Evolutionary conservation across 495 filamentous ascomycete genomes (phyloP).

Genomic region (Tuber indicum): DNA sequence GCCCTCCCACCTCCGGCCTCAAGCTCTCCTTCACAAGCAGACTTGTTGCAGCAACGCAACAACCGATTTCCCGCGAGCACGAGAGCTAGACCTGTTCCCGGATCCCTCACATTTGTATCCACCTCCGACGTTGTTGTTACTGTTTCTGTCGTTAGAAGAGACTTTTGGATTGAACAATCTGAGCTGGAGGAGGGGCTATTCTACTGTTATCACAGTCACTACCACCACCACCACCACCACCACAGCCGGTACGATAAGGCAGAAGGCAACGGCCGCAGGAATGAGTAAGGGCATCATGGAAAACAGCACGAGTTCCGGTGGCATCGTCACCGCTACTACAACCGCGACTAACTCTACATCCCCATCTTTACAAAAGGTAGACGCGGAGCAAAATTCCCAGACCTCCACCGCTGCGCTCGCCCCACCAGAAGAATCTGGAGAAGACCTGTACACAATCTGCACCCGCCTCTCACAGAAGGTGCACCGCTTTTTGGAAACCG

Average conservation of each 20-base stretch:
- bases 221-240: not conserved
- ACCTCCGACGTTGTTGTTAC: not conserved
- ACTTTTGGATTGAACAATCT: not conserved
- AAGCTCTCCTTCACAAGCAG: not conserved
- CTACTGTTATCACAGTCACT: not conserved
- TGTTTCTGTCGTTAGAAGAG: not conserved
- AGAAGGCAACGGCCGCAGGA: not conserved
- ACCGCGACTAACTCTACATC: not conserved
- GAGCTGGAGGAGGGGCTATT: not conserved
- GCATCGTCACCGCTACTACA: not conserved
- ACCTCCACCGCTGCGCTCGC: not conserved
- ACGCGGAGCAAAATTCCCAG: not conserved
- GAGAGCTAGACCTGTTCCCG: not conserved
- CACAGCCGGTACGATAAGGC: not conserved
- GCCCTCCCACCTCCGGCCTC: not conserved
- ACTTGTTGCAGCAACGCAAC: not conserved
- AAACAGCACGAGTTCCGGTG: not conserved
- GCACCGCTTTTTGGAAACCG: conserved; percentile 59
- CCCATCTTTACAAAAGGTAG: not conserved
- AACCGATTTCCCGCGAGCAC: not conserved
- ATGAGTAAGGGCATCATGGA: conserved; percentile 1
- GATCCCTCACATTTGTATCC: not conserved
- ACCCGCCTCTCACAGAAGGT: conserved; percentile 58
- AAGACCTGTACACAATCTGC: conserved; percentile 47
- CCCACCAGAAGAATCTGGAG: not conserved